Conservation (phyloP, 768 basidiomycete genomes). For the Suillus weaverae region DNA sequence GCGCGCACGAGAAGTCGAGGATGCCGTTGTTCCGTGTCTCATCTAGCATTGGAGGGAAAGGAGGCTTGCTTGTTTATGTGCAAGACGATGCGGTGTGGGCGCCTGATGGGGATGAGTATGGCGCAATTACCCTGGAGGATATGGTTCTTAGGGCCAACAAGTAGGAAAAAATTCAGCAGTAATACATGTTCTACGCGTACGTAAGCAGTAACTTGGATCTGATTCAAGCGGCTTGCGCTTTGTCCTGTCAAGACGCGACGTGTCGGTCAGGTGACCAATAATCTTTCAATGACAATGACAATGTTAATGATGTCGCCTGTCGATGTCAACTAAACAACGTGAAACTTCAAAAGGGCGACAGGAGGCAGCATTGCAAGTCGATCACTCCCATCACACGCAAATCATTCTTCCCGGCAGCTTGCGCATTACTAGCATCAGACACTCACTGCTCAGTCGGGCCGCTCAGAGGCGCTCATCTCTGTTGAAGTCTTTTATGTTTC, state of each 20-base stretch:
- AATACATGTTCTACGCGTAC: not conserved
- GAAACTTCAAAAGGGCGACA: not conserved
- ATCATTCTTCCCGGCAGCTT: not conserved
- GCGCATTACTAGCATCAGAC: not conserved
- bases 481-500: not conserved
- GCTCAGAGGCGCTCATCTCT: not conserved
- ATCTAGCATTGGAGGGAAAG: slow-evolving; percentile 73
- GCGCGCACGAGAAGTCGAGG: slow-evolving; percentile 79
- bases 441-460: not conserved
- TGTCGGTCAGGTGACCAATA: not conserved
- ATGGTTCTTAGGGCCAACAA: slow-evolving; percentile 72
- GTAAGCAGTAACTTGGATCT: not conserved
- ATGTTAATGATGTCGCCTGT: not conserved
- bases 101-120: slow-evolving; percentile 60
- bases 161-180: slow-evolving; percentile 6
- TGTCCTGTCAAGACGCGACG: not conserved
- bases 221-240: not conserved
- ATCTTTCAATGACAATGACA: not conserved
- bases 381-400: not conserved
- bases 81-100: slow-evolving; percentile 95
- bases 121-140: slow-evolving; percentile 82
- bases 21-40: slow-evolving; percentile 91
- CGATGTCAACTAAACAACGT: not conserved
- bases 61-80: slow-evolving; percentile 87
- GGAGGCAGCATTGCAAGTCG: not conserved